Evolutionary conservation across 2,329 filamentous ascomycete species (phyloP), one percentile per base, ranked within the genome.

Genomic region (Zymoseptoria tritici): DNA sequence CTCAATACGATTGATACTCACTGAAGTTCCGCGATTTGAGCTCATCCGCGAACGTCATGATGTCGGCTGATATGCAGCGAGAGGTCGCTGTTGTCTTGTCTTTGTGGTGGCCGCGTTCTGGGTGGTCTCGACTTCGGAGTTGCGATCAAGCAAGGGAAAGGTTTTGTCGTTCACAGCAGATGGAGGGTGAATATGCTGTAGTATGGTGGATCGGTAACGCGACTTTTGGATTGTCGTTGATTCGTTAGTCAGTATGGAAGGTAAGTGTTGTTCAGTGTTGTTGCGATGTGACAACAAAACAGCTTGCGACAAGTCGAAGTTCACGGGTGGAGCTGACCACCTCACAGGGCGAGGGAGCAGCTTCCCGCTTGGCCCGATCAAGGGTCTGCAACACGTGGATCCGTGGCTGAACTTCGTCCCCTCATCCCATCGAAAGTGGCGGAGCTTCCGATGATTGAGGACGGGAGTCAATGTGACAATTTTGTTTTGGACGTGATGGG

Each of bases 21-120:
- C 84, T 86, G 78, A 86, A 87, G 76, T 87, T 87, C 72, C 84
- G 77, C 71, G 83, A 83, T 71, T 77, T 82, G 72, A 87, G 81
- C 74, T 86, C 84, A 63, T 86, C 84, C 57, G 79, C 77, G 64
- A 86, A 71, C 66, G 83, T 82, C 84, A 85, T 85, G 20, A 46
- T 66, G 65, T 53, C 50, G n/a, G 22, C 11, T n/a, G n/a, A 6
- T 24, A 11, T 46, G 13, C 16, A n/a, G 36, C n/a, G 7, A 5
- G 36, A 7, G 16, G 16, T 13, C 36, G 6, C 36, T 46, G 36
- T 16, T 46, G 36, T 46, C 5, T 13, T 46, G 13, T 46, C 36
- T 46, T 16, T 16, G 2, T 16, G 36, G 36, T n/a, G 36, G 36
- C 36, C 36, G 36, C 13, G 36, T 16, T n/a, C 13, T 46, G 36